Percentiles rank a stretch among this genome's conserved stretches.
These are phyloP conservation scores for Fusarium papillatum DNA, from an alignment of 2,329 filamentous ascomycete genomes.

Conservation along the genomic window DNA sequence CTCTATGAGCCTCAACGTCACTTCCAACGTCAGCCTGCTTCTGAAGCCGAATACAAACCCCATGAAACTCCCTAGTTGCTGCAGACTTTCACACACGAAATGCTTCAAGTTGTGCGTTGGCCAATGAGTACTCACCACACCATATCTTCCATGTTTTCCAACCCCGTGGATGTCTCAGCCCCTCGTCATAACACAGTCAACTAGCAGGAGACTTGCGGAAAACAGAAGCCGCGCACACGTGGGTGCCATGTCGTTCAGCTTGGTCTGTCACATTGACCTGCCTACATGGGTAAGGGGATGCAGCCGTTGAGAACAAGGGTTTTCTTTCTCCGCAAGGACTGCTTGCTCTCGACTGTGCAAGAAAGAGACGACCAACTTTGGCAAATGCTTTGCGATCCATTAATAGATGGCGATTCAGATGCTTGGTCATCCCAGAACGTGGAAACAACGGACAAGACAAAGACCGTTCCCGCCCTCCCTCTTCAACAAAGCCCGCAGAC, in stretches of 20 bases:
- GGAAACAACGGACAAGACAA: slow-evolving; percentile 2
- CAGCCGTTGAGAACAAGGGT: slow-evolving; percentile 8
- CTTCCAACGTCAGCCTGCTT: not conserved
- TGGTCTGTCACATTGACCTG: slow-evolving; percentile 9
- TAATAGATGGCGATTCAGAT: not conserved
- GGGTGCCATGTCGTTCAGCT: slow-evolving; percentile 11
- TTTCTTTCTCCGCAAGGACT: not conserved
- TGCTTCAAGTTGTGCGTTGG: not conserved
- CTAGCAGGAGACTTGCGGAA: not conserved
- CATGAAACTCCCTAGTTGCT: not conserved
- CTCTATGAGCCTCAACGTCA: not conserved
- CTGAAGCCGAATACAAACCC: not conserved
- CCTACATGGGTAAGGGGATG: slow-evolving; percentile 13
- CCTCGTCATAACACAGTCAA: slow-evolving; percentile 14
- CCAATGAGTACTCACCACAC: not conserved
- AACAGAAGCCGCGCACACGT: slow-evolving; percentile 1
- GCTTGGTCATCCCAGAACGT: not conserved
- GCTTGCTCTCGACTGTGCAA: slow-evolving; percentile 4
- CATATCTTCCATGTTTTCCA: not conserved
- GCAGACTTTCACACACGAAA: not conserved
- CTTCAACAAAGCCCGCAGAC: not conserved
- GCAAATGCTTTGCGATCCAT: not conserved
- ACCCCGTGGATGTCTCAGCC: slow-evolving; percentile 14
- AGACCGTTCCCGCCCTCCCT: not conserved
- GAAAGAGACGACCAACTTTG: not conserved